Evolutionary conservation across 2,329 filamentous ascomycete genomes (phyloP), one percentile per base, ranked within the genome.

Genomic region (Parastagonospora avenae): DNA sequence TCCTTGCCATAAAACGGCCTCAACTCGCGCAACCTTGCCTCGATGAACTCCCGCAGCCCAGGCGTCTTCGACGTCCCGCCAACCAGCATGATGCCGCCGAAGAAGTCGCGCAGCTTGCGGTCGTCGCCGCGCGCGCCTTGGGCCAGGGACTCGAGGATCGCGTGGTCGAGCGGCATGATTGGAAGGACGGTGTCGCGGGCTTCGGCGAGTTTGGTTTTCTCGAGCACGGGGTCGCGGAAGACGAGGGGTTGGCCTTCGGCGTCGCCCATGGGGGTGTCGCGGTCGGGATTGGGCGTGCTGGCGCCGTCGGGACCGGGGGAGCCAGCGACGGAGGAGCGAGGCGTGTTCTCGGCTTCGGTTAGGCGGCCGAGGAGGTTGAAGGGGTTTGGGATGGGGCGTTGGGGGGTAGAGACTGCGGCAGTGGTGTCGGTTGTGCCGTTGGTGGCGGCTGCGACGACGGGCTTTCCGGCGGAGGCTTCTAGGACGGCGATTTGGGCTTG

Each of bases 91-190:
- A 75, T 74, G 35, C 72, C 72, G 28, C 72, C 72, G 45, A 73
- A 82, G 67, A 96, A 89, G 69, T 99, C 94, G 46, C 91, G 88
- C 57, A 93, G 86, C 74, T 95, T 96, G 77, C 94, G 93, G 60
- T 97, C 92, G 70, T 97, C 93, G 49, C 88, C 88, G 56, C 88
- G 89, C 45, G 91, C 88, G 7, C 91, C 94, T 72, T 96, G 89
- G 41, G 89, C 84, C 66, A 97, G 96, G 42, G 88, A 92, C 12
- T 90, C 92, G 53, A 97, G 82, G 64, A 99, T 96, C 4, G 94
- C 93, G 55, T 88, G 84, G 71, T 97, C 93, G 24, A 99, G 84
- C 0, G 93, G 87, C 50, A 90, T 90, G 10, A 92, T 76, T 0
- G 94, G 92, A 3, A 97, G 82, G 30, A 94, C 87, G 35, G 85